A percentile compares a stretch with the other conserved stretches of the same genome.
These are phyloP conservation scores for Prunella vulgaris DNA, from an alignment of 257 asterid species.

Conservation along the genomic window DNA sequence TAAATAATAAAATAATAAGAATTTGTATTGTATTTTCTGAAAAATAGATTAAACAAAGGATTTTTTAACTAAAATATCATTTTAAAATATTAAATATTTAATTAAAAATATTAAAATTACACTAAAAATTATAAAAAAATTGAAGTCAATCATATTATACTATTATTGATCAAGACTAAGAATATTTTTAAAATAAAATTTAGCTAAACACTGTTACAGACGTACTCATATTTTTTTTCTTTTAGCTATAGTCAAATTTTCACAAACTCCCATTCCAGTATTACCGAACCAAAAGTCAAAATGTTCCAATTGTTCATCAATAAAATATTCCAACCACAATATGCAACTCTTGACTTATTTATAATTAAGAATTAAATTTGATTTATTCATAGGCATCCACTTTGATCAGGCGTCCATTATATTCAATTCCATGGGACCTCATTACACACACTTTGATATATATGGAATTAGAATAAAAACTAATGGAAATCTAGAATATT, in stretches of 20 bases:
- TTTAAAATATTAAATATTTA: too few species aligned
- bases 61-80: too few species aligned
- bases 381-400: slow-evolving; percentile 7
- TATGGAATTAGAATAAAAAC: not conserved
- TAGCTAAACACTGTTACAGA: too few species aligned
- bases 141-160: too few species aligned
- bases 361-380: slow-evolving; percentile 5
- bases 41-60: too few species aligned
- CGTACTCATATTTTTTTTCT: not conserved
- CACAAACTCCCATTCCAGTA: not conserved
- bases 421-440: not conserved
- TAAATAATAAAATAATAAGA: too few species aligned
- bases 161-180: too few species aligned
- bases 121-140: too few species aligned
- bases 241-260: not conserved
- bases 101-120: too few species aligned
- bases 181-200: too few species aligned
- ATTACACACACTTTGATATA: not conserved
- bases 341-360: slow-evolving; percentile 7
- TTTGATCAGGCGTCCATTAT: slow-evolving; percentile 11
- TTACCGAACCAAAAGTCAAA: not conserved
- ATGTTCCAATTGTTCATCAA: not conserved
- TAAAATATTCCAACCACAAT: slow-evolving; percentile 2
- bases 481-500: not conserved
- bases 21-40: too few species aligned